Conservation (phyloP, 139 green algal genomes). For the Auxenochlorella pyrenoidosa region DNA sequence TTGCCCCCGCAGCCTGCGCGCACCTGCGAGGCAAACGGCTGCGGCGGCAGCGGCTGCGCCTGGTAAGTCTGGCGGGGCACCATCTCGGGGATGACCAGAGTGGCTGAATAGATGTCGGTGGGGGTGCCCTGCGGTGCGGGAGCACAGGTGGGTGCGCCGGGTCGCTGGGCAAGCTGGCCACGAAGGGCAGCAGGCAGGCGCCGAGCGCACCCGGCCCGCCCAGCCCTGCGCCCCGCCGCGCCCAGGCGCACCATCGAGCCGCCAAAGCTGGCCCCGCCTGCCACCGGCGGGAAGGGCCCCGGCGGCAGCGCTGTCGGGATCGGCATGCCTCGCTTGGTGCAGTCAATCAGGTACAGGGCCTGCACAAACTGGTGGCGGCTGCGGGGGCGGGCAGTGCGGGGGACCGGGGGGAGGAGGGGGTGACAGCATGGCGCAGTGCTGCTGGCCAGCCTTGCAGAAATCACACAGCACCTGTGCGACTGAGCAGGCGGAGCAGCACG, state of each 20-base stretch:
- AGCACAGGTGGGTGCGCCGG: no score
- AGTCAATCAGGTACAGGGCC: conserved; percentile 85
- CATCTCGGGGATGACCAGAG: conserved; percentile 51
- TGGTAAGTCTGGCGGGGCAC: conserved; percentile 31
- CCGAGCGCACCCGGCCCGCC: no score
- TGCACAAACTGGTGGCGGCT: conserved; percentile 72
- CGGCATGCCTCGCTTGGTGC: conserved; percentile 53
- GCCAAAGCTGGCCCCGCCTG: background rate
- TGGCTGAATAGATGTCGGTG: conserved; percentile 47
- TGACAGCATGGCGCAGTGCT: background rate
- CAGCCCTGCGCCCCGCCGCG: background rate
- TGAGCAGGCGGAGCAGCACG: no score
- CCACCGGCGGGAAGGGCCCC: conserved; percentile 67
- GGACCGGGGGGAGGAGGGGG: background rate
- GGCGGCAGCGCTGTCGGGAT: conserved; percentile 56
- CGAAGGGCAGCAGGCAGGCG: no score
- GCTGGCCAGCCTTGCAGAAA: no score
- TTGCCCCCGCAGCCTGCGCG: background rate
- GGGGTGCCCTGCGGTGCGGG: conserved; percentile 1
- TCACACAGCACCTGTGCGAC: no score
- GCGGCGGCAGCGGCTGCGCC: conserved; percentile 32
- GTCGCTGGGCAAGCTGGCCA: no score
- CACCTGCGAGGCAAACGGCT: conserved; percentile 48
- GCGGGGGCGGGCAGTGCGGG: background rate
- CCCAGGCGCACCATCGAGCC: conserved; percentile 22